A percentile compares a stretch with the other conserved stretches of the same genome.
phyloP scores from a whole-genome alignment of 129 eudicot species.

The Chrysanthemum makinoi region DNA sequence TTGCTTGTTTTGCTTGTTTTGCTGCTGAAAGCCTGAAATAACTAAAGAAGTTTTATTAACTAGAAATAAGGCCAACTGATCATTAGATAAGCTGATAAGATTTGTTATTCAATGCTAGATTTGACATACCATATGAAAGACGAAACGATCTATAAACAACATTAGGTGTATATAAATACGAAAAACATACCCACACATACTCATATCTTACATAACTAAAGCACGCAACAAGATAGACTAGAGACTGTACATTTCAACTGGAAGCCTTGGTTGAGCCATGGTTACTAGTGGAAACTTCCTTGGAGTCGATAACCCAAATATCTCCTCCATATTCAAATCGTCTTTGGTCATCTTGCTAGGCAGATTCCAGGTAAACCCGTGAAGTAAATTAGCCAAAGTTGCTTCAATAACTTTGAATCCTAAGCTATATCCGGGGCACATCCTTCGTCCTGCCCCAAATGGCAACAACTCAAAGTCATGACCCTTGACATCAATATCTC shows the following conservation, averaged over 20 bases:
- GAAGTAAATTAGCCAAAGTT: constrained; percentile 52
- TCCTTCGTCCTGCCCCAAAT: constrained; percentile 54
- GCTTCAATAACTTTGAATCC: constrained; percentile 49
- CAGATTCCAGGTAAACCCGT: constrained; percentile 52
- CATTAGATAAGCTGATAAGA: not conserved
- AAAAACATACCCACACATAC: not conserved
- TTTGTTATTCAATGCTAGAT: not conserved
- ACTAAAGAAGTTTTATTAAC: too few species aligned
- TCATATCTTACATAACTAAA: constrained; percentile 12
- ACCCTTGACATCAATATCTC: constrained; percentile 40
- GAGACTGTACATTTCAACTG: constrained; percentile 29
- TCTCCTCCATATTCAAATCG: constrained; percentile 55
- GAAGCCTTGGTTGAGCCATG: constrained; percentile 46
- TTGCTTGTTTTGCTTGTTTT: too few species aligned
- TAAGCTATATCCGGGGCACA: constrained; percentile 47
- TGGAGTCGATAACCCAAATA: constrained; percentile 56
- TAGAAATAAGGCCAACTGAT: too few species aligned
- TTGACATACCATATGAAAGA: not conserved
- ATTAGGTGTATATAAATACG: not conserved
- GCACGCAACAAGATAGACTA: constrained; percentile 1
- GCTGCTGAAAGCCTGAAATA: too few species aligned
- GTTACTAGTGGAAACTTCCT: constrained; percentile 41
- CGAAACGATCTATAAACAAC: not conserved
- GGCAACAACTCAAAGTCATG: constrained; percentile 47
- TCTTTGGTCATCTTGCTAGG: constrained; percentile 28